These are phyloP conservation scores for Penicillium glabrum DNA, from an alignment of 2,329 filamentous ascomycete species.

Conservation along the genomic window DNA sequence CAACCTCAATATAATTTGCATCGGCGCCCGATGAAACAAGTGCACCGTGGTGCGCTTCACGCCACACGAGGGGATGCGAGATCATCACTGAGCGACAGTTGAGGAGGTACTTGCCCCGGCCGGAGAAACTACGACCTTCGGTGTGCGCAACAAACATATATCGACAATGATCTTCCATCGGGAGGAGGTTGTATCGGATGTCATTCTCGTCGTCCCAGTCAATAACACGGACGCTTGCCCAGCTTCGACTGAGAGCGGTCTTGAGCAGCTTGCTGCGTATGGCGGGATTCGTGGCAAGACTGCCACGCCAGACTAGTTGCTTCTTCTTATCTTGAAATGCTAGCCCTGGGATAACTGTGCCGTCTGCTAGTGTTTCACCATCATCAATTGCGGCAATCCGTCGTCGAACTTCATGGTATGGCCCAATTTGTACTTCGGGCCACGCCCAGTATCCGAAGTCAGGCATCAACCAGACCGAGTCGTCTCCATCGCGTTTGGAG, in stretches of 20 bases:
- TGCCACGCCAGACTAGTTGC: constrained; percentile 52
- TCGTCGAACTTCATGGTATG: constrained; percentile 44
- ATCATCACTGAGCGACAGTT: constrained; percentile 53
- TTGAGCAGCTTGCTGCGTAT: constrained; percentile 43
- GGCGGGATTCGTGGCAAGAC: constrained; percentile 37
- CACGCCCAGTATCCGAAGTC: constrained; percentile 57
- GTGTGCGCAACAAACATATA: constrained; percentile 57
- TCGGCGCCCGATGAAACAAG: constrained; percentile 46
- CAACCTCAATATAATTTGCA: constrained; percentile 52
- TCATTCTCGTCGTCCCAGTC: constrained; percentile 43
- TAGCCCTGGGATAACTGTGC: constrained; percentile 14
- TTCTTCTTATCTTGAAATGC: constrained; percentile 42
- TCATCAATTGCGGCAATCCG: constrained; percentile 40
- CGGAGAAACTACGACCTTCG: constrained; percentile 56
- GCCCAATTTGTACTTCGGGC: constrained; percentile 49
- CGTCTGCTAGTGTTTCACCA: constrained; percentile 22
- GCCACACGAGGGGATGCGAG: constrained; percentile 50
- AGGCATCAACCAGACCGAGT: constrained; percentile 51
- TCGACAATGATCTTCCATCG: constrained; percentile 55
- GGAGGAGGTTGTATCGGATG: constrained; percentile 44
- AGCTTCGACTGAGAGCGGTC: constrained; percentile 40
- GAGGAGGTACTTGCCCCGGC: constrained; percentile 54
- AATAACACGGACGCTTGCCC: constrained; percentile 48
- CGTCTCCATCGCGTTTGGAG: constrained; percentile 40
- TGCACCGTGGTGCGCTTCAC: constrained; percentile 51